These are phyloP conservation scores for Nigrograna mackinnonii DNA, from an alignment of 2,329 filamentous ascomycete species.

Conservation along the genomic window DNA sequence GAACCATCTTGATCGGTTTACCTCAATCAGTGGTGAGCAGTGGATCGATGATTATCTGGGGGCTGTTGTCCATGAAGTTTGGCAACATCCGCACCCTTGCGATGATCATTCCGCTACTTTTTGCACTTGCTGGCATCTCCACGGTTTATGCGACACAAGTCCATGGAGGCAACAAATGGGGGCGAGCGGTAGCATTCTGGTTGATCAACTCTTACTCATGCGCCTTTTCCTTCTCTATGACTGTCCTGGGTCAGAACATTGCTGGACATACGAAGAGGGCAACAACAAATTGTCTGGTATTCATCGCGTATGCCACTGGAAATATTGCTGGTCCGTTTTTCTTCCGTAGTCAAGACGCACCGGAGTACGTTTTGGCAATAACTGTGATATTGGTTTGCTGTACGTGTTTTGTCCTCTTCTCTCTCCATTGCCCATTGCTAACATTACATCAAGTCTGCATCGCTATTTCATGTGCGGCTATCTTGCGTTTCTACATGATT, in stretches of 20 bases:
- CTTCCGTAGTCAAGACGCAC: slow-evolving; percentile 64
- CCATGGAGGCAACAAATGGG: slow-evolving; percentile 55
- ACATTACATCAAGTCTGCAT: too few species aligned
- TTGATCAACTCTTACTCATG: slow-evolving; percentile 64
- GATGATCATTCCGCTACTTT: slow-evolving; percentile 59
- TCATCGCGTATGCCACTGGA: slow-evolving; percentile 67
- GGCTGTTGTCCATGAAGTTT: slow-evolving; percentile 57
- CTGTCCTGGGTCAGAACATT: slow-evolving; percentile 65
- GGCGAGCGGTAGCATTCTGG: slow-evolving; percentile 61
- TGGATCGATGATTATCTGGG: slow-evolving; percentile 61
- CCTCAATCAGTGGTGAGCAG: slow-evolving; percentile 65
- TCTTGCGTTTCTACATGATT: too few species aligned
- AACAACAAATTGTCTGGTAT: slow-evolving; percentile 65
- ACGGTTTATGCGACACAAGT: slow-evolving; percentile 61
- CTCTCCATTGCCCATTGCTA: too few species aligned
- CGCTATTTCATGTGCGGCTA: too few species aligned
- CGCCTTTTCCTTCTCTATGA: slow-evolving; percentile 63
- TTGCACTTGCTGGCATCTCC: slow-evolving; percentile 58
- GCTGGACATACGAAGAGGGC: slow-evolving; percentile 73
- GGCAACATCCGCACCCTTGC: too few species aligned
- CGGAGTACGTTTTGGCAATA: too few species aligned
- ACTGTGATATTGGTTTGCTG: too few species aligned
- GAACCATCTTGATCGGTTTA: slow-evolving; percentile 64
- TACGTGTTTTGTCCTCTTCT: too few species aligned
- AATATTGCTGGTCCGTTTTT: slow-evolving; percentile 69